Conservation (phyloP, 257 asterid species). For the Salvia rosmarinus region DNA sequence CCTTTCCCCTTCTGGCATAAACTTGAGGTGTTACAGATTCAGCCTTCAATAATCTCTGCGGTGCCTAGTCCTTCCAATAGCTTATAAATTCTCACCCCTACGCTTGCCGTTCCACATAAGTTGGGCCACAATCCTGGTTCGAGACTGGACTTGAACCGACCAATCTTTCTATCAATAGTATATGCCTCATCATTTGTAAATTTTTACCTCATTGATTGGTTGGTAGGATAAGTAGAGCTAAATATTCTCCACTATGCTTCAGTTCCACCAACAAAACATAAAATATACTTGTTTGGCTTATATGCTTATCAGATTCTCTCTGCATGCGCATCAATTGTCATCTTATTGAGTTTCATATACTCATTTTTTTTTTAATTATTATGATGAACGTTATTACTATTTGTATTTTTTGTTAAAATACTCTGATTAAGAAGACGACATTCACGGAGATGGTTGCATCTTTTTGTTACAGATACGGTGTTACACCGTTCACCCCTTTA, state of each 20-base stretch:
- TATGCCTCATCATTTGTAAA: background rate
- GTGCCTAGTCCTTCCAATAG: too few relatives aligned
- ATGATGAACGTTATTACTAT: background rate
- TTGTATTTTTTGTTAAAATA: background rate
- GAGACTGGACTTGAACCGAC: background rate
- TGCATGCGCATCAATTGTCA: background rate
- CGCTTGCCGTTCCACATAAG: background rate
- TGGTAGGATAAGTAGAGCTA: background rate
- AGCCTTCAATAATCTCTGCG: too few relatives aligned
- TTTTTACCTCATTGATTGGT: background rate
- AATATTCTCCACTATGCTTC: background rate
- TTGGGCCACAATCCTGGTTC: background rate
- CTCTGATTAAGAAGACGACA: background rate
- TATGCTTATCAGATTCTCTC: background rate
- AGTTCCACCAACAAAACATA: background rate
- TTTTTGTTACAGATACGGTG: conserved; percentile 71
- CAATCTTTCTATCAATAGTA: background rate
- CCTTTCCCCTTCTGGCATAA: too few relatives aligned
- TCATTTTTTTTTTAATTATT: too few relatives aligned
- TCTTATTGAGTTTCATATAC: background rate
- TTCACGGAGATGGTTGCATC: conserved; percentile 23
- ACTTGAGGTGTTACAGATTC: too few relatives aligned
- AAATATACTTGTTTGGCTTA: background rate
- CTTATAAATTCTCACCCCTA: too few relatives aligned
- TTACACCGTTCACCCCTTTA: conserved; percentile 76